Base-by-base conservation (phyloP, 805 yeast genomes). In the Debaryomyces castellii region DNA sequence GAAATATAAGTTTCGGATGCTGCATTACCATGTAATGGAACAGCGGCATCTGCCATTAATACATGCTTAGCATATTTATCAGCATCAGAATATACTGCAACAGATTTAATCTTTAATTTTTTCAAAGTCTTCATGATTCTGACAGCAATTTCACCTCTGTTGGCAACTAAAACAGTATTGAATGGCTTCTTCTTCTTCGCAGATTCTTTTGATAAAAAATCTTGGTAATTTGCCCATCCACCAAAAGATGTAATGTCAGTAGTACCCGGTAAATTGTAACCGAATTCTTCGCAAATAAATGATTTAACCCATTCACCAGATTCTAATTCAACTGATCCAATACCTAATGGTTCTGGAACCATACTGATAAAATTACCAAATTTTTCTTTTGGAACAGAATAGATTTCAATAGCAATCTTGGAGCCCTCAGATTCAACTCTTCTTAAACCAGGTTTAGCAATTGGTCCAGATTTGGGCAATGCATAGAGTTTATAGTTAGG, bases 121-220 rank as follows among this genome's bases (percentile, higher is more conserved):
- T 87, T 88, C 61, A 92, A 74, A 16, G 99, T 91, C 62, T 80
- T 85, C 60, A 92, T 89, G 55, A 94, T 89, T 59, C 99, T 77
- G 24, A 91, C 97, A 2, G 99, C 97, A 58, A 92, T 92, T 69
- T 92, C 99, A 64, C 98, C 98, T 70, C 99, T 81, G 73, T 92
- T 92, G 34, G 98, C 98, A 44, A 92, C 94, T 45, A 92, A 76
- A n/a, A 92, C 96, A 9, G 85, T 78, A 17, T 82, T 74, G 68
- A 90, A 89, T 1, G 95, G 94, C 57, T 79, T 81, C 46, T 58
- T 59, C 37, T 40, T 50, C 50, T 51, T 52, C 14, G 54, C 49
- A 3, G 25, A 46, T 33, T 59, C 58, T 17, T 57, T 57, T 18
- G 53, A 53, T 30, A 69, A 58, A 47, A 60, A 69, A 47, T 44